Evolutionary conservation across 768 basidiomycete species (phyloP).

Genomic region (Filobasidium floriforme): DNA sequence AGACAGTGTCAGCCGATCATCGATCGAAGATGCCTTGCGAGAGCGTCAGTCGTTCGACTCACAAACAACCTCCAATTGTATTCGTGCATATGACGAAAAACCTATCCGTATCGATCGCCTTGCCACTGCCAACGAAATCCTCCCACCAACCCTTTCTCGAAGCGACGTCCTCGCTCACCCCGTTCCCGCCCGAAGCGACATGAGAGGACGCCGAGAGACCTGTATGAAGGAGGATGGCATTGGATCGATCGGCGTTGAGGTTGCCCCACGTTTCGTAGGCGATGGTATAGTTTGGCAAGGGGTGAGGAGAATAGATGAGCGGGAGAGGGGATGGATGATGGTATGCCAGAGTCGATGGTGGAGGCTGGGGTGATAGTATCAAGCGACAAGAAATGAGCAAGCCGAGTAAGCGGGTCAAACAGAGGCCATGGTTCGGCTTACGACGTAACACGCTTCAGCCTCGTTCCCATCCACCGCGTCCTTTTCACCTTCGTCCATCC

Average conservation of each 20-base stretch:
- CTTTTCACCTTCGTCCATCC: slow-evolving; percentile 25
- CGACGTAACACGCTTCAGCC: slow-evolving; percentile 44
- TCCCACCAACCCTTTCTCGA: slow-evolving; percentile 97
- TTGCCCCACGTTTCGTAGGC: slow-evolving; percentile 99
- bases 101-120: slow-evolving; percentile 81
- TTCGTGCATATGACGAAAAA: slow-evolving; percentile 95
- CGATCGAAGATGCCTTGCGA: not conserved
- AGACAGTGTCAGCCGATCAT: not conserved
- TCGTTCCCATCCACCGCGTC: slow-evolving; percentile 29
- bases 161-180: slow-evolving; percentile 63
- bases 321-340: slow-evolving; percentile 36
- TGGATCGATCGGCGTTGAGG: slow-evolving; percentile 66
- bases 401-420: not conserved
- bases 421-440: slow-evolving; percentile 22
- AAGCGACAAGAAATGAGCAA: not conserved
- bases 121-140: slow-evolving; percentile 92
- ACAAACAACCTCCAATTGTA: slow-evolving; percentile 89
- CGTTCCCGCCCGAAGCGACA: slow-evolving; percentile 42
- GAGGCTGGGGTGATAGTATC: slow-evolving; percentile 29
- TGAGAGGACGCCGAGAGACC: slow-evolving; percentile 94
- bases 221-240: slow-evolving; percentile 90
- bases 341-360: slow-evolving; percentile 39
- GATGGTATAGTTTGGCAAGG: slow-evolving; percentile 51
- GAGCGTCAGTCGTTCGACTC: slow-evolving; percentile 7
- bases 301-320: slow-evolving; percentile 42